Base-by-base conservation (phyloP, 2,329 filamentous ascomycete genomes). In the Trichoderma sp. region DNA sequence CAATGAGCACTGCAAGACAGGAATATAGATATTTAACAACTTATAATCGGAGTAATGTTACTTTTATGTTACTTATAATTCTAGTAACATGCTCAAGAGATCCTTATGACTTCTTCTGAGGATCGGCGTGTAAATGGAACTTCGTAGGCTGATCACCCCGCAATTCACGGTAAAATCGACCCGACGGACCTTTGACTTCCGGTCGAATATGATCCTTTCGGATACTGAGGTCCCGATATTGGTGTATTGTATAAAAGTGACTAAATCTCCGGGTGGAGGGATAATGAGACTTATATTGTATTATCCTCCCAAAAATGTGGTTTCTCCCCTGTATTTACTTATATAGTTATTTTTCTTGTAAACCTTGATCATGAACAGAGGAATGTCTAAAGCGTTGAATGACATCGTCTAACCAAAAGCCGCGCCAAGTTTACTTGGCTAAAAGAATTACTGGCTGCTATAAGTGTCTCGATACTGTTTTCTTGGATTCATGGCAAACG, bases 301-400 rank as follows among this genome's bases (percentile, higher is more conserved):
- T 12, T 50, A 20, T 50, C n/a, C 9, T 20, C n/a, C 4, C 4
- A 1, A 50, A 4, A 11, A 1, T 20, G 0, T 1, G 1, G n/a
- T 9, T 20, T 50, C 43, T 12, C 2, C n/a, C 15, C 15, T n/a
- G 39, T n/a, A 43, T n/a, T 43, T n/a, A n/a, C 15, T 43, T 17
- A 39, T 43, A 43, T 9, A n/a, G 7, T 43, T 17, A 15, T 8
- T 17, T 8, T 39, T 3, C 6, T n/a, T 3, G 6, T 17, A 1
- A 9, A 43, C 4, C 39, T 20, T 8, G 20, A 50, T 50, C 2
- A 20, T 50, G 4, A 17, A 11, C 9, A 1, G 0, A 12, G 9
- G 8, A 20, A 50, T 12, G 43, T n/a, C 2, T 1, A 1, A 20
- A 20, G 4, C 4, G n/a, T 20, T 20, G 5, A 50, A 20, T 50